Evolutionary conservation across 495 filamentous ascomycete species (phyloP), one percentile per base, ranked within the genome.

Genomic region (Cairneyella variabilis): DNA sequence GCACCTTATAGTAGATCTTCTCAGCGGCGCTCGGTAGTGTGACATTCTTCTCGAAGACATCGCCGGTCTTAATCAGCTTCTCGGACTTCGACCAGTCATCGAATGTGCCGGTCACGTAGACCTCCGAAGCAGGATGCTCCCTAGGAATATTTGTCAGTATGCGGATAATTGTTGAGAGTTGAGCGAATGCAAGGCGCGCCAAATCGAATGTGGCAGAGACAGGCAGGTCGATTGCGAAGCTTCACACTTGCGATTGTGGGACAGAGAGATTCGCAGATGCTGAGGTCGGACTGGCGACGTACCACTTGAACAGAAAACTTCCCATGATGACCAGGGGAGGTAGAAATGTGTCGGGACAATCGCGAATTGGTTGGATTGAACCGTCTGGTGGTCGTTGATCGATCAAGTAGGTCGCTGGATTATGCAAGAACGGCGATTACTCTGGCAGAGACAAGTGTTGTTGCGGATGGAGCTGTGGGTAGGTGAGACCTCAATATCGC

Each of bases 91-190:
- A 75, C 93, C 93, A 98, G 72, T 90, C 80, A 69, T 98, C 92
- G 66, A 97, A 98, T 43, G 88, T 92, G 63, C 93, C 93, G 6
- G 91, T 96, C 53, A 98, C 93, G 67, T 86, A 91, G 58, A 98
- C 93, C 66, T 96, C 90, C 55, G 78, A 76, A 55, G 88, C 90
- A 56, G 76, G 64, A 64, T 90, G 82, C 57, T 83, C 79, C 89
- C 89, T 91, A 38, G 49, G 46, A 28, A 26, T 47, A 44, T 30
- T 16, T 36, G 8, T 36, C 11, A 37, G 46, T n/a, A 16, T 47
- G 11, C 23, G 10, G 43, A n/a, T 45, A 25, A 25, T 21, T 44
- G 26, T 17, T 5, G 18, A n/a, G 6, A 36, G 39, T 40, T 23
- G 20, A 7, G 44, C 44, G 23, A 20, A 37, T 21, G 9, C n/a